Conservation (phyloP, 352 stramenopile genomes). For the Phytophthora citricola region DNA sequence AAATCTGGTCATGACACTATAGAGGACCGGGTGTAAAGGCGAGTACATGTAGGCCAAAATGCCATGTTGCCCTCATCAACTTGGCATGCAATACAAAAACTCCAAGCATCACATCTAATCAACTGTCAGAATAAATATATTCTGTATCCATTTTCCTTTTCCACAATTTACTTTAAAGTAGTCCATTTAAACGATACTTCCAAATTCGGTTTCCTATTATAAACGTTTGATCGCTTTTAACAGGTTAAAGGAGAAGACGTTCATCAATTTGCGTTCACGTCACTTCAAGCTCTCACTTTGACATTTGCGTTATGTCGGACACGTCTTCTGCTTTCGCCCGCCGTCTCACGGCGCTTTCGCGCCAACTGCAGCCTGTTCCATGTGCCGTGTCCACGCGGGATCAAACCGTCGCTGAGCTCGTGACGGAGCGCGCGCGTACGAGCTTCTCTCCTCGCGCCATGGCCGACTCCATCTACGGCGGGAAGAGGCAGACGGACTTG, state of each 20-base stretch:
- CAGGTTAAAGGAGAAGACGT: conserved; percentile 6
- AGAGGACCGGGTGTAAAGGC: neutral
- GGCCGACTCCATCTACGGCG: conserved; percentile 70
- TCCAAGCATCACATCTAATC: conserved; percentile 2
- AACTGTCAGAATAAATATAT: conserved; percentile 9
- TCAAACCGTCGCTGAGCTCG: conserved; percentile 52
- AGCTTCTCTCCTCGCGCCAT: conserved; percentile 64
- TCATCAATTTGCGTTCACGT: conserved; percentile 1
- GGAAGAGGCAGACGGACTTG: conserved; percentile 46
- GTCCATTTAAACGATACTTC: neutral
- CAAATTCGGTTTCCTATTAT: neutral
- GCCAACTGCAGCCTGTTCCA: conserved; percentile 45
- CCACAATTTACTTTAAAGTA: neutral
- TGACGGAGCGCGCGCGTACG: conserved; percentile 49
- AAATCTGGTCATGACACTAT: conserved; percentile 16
- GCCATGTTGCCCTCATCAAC: neutral
- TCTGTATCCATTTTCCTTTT: conserved; percentile 3
- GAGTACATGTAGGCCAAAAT: neutral
- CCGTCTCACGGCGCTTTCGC: conserved; percentile 58
- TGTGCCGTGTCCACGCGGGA: conserved; percentile 53
- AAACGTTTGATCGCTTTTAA: neutral
- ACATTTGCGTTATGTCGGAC: conserved; percentile 38
- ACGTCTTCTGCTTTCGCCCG: conserved; percentile 31
- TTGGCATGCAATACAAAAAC: neutral
- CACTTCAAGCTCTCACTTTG: conserved; percentile 17